Percentiles rank a stretch among this genome's conserved stretches.
Evolutionary conservation across 2,329 filamentous ascomycete species (phyloP).

Genomic region (Hypoxylon sp.): DNA sequence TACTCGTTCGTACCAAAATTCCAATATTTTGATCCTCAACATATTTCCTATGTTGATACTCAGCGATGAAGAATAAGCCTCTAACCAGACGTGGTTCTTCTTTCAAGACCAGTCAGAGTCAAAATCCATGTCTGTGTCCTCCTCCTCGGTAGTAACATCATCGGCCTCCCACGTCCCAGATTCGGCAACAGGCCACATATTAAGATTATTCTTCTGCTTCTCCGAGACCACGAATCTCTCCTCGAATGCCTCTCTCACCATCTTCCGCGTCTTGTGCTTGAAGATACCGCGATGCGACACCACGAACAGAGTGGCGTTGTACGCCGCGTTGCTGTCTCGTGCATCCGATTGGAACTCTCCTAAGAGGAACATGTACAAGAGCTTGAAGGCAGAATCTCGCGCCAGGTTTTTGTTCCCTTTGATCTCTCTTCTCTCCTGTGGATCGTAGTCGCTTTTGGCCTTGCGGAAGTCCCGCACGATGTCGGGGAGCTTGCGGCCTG

Average conservation of each 20-base stretch:
- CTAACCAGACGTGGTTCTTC: no score
- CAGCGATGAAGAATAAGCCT: no score
- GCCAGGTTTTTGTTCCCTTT: slow-evolving; percentile 2
- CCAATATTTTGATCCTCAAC: neutral
- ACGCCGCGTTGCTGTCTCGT: slow-evolving; percentile 5
- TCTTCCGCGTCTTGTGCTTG: slow-evolving; percentile 9
- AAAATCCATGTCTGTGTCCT: neutral
- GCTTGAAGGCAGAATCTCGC: slow-evolving; percentile 18
- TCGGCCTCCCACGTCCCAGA: neutral
- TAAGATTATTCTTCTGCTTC: slow-evolving; percentile 4
- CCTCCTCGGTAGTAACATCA: neutral
- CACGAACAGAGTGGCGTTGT: slow-evolving; percentile 9
- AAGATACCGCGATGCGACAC: slow-evolving; percentile 16
- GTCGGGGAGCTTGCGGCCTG: slow-evolving; percentile 1
- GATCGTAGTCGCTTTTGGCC: slow-evolving; percentile 8
- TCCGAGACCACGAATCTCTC: slow-evolving; percentile 15
- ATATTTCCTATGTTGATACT: neutral
- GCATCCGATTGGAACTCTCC: slow-evolving; percentile 10
- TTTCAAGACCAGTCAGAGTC: slow-evolving; percentile 5
- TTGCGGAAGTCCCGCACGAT: slow-evolving; percentile 13
- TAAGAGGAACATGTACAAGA: slow-evolving; percentile 13
- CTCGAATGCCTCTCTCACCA: slow-evolving; percentile 18
- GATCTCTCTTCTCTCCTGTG: neutral
- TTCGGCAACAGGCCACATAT: slow-evolving; percentile 1
- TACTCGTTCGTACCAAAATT: no score